Percentiles rank a stretch among this genome's conserved stretches.
These are phyloP conservation scores for Jackrogersella minutella DNA, from an alignment of 495 filamentous ascomycete species.

Conservation along the genomic window DNA sequence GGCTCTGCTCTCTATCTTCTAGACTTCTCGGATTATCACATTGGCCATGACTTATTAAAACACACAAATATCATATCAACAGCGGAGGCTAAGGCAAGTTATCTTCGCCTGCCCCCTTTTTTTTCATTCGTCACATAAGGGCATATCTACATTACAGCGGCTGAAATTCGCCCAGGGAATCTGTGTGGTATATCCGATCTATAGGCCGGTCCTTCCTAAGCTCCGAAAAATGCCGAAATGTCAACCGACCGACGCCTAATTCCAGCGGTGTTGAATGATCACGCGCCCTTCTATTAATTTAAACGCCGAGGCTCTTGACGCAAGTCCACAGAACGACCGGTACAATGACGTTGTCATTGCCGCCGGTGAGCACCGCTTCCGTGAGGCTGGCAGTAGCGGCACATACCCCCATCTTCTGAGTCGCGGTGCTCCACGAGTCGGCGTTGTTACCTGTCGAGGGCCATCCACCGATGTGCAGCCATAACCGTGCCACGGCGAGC, in stretches of 20 bases:
- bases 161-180: neutral
- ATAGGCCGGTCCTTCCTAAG: constrained; percentile 1
- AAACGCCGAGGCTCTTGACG: constrained; percentile 79
- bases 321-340: constrained; percentile 93
- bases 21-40: neutral
- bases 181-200: constrained; percentile 18
- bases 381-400: constrained; percentile 86
- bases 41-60: neutral
- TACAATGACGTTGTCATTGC: constrained; percentile 98
- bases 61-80: neutral
- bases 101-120: neutral
- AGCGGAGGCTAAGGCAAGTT: neutral
- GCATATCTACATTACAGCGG: neutral
- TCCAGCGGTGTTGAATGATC: neutral
- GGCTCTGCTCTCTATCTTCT: neutral
- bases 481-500: constrained; percentile 72
- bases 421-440: constrained; percentile 29
- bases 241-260: neutral
- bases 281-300: constrained; percentile 24
- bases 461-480: constrained; percentile 81
- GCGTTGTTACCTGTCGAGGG: constrained; percentile 44
- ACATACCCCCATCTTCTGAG: constrained; percentile 69
- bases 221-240: neutral
- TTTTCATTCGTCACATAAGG: constrained; percentile 1
- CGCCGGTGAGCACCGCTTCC: constrained; percentile 94